A percentile compares a stretch with the other conserved stretches of the same genome.
These are phyloP conservation scores for Diospyros kaki DNA, from an alignment of 148 eudicot species.

Conservation along the genomic window DNA sequence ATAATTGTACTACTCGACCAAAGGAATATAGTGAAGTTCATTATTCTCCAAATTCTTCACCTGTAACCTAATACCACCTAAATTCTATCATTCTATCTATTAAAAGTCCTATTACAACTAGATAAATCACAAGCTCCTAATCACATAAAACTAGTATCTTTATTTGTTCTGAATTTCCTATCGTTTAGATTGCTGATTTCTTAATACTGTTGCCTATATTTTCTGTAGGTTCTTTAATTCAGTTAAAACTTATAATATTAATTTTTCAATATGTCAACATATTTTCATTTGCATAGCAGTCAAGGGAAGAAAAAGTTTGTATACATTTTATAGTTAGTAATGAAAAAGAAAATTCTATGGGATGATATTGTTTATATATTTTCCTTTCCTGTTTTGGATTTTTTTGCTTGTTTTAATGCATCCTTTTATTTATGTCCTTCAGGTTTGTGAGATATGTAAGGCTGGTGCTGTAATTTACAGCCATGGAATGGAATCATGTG, in stretches of 20 bases:
- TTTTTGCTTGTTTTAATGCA: background rate
- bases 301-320: background rate
- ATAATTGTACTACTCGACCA: too few relatives aligned
- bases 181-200: background rate
- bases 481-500: conserved; percentile 13
- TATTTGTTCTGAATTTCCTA: background rate
- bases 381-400: background rate
- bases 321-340: background rate
- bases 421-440: background rate
- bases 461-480: conserved; percentile 14
- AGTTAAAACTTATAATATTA: too few relatives aligned
- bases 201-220: background rate
- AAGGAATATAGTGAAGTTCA: too few relatives aligned
- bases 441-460: conserved; percentile 12
- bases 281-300: background rate
- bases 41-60: too few relatives aligned
- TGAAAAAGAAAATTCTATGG: too few relatives aligned
- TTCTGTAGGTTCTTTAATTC: too few relatives aligned
- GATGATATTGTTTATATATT: background rate
- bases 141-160: too few relatives aligned
- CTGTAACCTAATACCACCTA: too few relatives aligned
- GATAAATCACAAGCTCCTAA: too few relatives aligned
- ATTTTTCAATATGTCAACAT: background rate
- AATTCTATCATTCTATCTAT: too few relatives aligned
- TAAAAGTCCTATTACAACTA: too few relatives aligned